These are phyloP conservation scores for Sclerospora graminicola DNA, from an alignment of 352 stramenopile species.

Conservation along the genomic window DNA sequence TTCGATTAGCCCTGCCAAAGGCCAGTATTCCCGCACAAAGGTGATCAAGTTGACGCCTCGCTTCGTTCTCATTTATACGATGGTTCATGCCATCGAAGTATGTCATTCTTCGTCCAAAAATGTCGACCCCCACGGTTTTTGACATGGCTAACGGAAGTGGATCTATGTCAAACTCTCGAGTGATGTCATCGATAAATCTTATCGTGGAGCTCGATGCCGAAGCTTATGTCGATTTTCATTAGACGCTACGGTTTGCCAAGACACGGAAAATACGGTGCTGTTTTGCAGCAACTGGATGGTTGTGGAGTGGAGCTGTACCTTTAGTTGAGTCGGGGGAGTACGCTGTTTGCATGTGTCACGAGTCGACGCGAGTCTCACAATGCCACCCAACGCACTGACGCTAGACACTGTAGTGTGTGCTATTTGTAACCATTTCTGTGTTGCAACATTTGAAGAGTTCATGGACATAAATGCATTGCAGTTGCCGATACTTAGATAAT, in stretches of 20 bases:
- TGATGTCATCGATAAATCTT: constrained; percentile 56
- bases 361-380: constrained; percentile 43
- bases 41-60: constrained; percentile 83
- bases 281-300: constrained; percentile 63
- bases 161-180: constrained; percentile 31
- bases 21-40: constrained; percentile 76
- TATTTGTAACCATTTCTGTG: constrained; percentile 58
- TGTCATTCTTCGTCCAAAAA: constrained; percentile 72
- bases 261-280: constrained; percentile 71
- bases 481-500: constrained; percentile 35
- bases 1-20: constrained; percentile 63
- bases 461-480: constrained; percentile 32
- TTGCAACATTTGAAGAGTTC: constrained; percentile 44
- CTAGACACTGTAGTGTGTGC: constrained; percentile 34
- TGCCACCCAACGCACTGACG: constrained; percentile 47
- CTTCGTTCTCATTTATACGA: constrained; percentile 80
- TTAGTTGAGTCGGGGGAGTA: constrained; percentile 71
- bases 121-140: constrained; percentile 30
- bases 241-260: constrained; percentile 57
- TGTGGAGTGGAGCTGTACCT: constrained; percentile 76
- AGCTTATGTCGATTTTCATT: constrained; percentile 78
- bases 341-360: constrained; percentile 73
- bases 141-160: constrained; percentile 28
- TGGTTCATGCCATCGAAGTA: constrained; percentile 55
- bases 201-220: constrained; percentile 57